Percentiles rank a stretch among this genome's conserved stretches.
Evolutionary conservation across 306 rosid genomes (phyloP).

Genomic region (Quercus wislizeni): DNA sequence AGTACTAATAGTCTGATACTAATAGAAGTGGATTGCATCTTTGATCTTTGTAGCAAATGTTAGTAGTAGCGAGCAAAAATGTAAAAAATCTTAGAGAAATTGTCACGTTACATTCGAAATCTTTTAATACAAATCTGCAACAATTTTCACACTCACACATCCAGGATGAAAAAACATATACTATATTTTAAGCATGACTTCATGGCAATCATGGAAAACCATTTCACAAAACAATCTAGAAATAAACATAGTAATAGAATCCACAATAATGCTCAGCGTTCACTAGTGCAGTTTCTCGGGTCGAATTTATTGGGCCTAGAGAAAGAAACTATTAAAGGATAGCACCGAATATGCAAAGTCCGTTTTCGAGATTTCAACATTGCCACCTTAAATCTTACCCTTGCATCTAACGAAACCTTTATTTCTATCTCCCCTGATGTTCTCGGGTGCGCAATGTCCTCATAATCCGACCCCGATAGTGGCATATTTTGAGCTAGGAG

Average conservation of each 20-base stretch:
- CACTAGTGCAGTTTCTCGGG: slow-evolving; percentile 49
- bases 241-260: neutral
- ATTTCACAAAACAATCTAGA: neutral
- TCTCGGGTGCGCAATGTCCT: slow-evolving; percentile 48
- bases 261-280: slow-evolving; percentile 33
- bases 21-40: neutral
- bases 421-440: slow-evolving; percentile 50
- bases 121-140: neutral
- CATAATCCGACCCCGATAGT: slow-evolving; percentile 36
- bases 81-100: neutral
- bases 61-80: neutral
- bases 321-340: slow-evolving; percentile 48
- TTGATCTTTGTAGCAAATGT: neutral
- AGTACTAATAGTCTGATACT: neutral
- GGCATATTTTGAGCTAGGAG: slow-evolving; percentile 40
- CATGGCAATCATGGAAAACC: slow-evolving; percentile 4
- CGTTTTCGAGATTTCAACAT: slow-evolving; percentile 63
- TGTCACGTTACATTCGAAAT: neutral
- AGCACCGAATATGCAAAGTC: slow-evolving; percentile 47
- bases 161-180: neutral
- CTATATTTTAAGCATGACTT: neutral
- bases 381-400: slow-evolving; percentile 59
- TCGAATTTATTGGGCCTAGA: slow-evolving; percentile 43
- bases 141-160: neutral
- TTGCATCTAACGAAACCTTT: slow-evolving; percentile 43